Conservation (phyloP, 768 basidiomycete species). For the Leccinum incarnatum region DNA sequence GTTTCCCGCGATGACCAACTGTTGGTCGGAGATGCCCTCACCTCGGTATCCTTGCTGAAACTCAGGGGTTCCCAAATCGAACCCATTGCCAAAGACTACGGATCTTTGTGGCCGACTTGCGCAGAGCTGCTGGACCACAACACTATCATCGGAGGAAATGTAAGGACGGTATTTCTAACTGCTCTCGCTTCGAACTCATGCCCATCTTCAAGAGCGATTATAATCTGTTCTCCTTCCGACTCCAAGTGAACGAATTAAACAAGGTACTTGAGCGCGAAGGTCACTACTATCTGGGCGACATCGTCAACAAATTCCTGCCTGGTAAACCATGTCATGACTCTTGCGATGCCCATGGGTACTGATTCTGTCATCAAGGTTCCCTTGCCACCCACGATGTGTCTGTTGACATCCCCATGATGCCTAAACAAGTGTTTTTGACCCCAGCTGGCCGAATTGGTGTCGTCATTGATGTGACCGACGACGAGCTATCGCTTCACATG, state of each 20-base stretch:
- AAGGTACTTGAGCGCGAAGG: conserved; percentile 61
- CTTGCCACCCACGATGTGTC: conserved; percentile 46
- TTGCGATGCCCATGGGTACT: background rate
- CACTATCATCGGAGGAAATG: conserved; percentile 72
- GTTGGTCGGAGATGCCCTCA: conserved; percentile 76
- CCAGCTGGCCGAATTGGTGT: conserved; percentile 77
- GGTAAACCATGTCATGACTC: conserved; percentile 39
- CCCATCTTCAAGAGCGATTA: conserved; percentile 50
- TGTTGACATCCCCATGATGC: conserved; percentile 40
- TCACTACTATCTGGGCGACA: conserved; percentile 69
- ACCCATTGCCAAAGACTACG: conserved; percentile 69
- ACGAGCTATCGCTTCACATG: conserved; percentile 52
- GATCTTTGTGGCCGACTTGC: conserved; percentile 69
- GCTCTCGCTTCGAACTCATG: conserved; percentile 8
- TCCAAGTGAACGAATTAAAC: conserved; percentile 43
- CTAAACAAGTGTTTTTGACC: conserved; percentile 73
- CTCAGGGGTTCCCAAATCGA: conserved; percentile 43
- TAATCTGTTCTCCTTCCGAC: conserved; percentile 63
- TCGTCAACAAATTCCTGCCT: conserved; percentile 70
- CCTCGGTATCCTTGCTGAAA: conserved; percentile 70
- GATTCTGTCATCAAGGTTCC: conserved; percentile 43
- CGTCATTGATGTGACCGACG: conserved; percentile 56
- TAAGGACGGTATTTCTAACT: conserved; percentile 36
- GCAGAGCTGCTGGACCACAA: conserved; percentile 56
- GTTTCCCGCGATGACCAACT: conserved; percentile 53